Evolutionary conservation across 2,329 filamentous ascomycete species (phyloP).

Genomic region (Microcyclosporella mali): DNA sequence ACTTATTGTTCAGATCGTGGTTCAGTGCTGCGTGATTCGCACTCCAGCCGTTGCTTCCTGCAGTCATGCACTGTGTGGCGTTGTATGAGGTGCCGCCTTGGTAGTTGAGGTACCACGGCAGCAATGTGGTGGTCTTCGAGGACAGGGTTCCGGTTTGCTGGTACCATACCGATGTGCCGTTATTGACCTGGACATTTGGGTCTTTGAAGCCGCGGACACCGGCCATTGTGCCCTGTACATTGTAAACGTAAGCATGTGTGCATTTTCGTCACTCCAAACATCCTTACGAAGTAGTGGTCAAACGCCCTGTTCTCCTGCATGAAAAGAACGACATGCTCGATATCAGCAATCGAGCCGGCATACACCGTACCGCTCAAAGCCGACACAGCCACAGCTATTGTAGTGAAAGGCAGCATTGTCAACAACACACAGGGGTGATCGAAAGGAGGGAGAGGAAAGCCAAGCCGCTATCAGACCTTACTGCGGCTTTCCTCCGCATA

Average conservation of each 20-base stretch:
- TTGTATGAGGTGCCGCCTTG: conserved; percentile 43
- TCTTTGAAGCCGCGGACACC: conserved; percentile 38
- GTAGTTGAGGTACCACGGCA: conserved; percentile 53
- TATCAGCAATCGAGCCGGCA: conserved; percentile 35
- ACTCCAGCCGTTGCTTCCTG: conserved; percentile 47
- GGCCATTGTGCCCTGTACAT: conserved; percentile 9
- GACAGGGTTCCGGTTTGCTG: conserved; percentile 41
- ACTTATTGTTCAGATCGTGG: conserved; percentile 51
- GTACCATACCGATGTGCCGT: conserved; percentile 36
- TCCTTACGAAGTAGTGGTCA: conserved; percentile 30
- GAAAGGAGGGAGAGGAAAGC: not conserved
- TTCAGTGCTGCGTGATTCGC: conserved; percentile 50
- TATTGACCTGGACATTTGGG: conserved; percentile 39
- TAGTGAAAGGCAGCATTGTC: conserved; percentile 6
- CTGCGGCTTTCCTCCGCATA: not conserved
- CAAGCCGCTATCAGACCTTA: not conserved
- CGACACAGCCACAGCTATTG: conserved; percentile 2
- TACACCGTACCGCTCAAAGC: conserved; percentile 2
- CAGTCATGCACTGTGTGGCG: conserved; percentile 54
- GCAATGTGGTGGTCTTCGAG: conserved; percentile 39
- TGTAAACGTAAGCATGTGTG: too few species aligned
- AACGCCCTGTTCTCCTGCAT: conserved; percentile 50
- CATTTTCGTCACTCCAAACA: too few species aligned
- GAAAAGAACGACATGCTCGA: conserved; percentile 53
- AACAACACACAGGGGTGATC: conserved; percentile 1